phyloP scores from a whole-genome alignment of 768 basidiomycete species.

The Pisolithus tinctorius region DNA sequence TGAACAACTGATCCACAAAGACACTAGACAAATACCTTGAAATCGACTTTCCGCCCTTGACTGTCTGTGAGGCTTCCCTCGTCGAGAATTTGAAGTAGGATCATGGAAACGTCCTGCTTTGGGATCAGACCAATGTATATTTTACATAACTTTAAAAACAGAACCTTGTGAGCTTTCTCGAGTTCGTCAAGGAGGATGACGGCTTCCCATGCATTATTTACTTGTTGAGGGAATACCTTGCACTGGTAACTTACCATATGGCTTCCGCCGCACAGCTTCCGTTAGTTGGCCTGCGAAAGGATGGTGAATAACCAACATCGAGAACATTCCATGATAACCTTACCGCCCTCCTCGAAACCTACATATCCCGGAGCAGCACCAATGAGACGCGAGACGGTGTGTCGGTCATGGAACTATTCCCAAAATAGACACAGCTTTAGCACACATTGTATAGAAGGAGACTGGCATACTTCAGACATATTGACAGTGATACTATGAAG shows the following conservation, averaged over 20 bases:
- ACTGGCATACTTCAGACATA: slow-evolving; percentile 65
- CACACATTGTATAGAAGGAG: neutral
- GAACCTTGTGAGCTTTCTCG: slow-evolving; percentile 76
- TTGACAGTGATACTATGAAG: slow-evolving; percentile 77
- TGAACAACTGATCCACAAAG: neutral
- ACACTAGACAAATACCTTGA: slow-evolving; percentile 46
- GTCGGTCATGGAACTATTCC: slow-evolving; percentile 79
- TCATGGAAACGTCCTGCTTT: slow-evolving; percentile 74
- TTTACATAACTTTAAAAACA: neutral
- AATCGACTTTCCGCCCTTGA: slow-evolving; percentile 87
- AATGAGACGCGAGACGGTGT: slow-evolving; percentile 85
- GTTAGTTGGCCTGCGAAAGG: slow-evolving; percentile 44
- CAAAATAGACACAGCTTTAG: neutral
- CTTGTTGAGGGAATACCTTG: neutral
- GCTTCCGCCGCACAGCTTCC: slow-evolving; percentile 56
- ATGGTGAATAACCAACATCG: neutral
- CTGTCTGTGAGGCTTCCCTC: slow-evolving; percentile 88
- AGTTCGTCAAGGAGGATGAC: slow-evolving; percentile 63
- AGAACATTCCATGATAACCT: neutral
- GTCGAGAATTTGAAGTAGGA: slow-evolving; percentile 85
- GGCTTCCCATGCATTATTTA: slow-evolving; percentile 24
- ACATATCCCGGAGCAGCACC: slow-evolving; percentile 93
- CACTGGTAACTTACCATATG: slow-evolving; percentile 36
- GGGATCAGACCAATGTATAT: neutral
- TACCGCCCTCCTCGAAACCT: slow-evolving; percentile 65